Base-by-base conservation (phyloP, 2,329 filamentous ascomycete species). In the Venturia aucupariae region DNA sequence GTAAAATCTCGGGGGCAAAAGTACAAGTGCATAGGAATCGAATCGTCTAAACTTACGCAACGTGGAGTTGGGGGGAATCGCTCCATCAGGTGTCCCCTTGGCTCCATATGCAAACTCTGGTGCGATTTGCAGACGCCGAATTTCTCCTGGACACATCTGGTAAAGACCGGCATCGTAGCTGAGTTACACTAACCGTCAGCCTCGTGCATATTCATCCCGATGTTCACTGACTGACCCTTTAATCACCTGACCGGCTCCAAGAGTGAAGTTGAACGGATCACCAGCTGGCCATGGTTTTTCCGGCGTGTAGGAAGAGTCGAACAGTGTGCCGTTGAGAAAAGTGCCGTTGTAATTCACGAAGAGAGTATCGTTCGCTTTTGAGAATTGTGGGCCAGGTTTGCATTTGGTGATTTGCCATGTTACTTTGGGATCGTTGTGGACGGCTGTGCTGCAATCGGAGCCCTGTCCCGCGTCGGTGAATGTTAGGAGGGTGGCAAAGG, bases 101-200 rank as follows among this genome's bases (percentile, higher is more conserved):
- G 88, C 79, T 61, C 94, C 94, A 76, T 97, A 99, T 59, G 85
- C 93, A 72, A 88, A 80, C 72, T 87, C 85, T 24, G 93, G 91
- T n/a, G 92, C 91, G 64, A 99, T 94, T 27, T 88, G 96, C 75
- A 99, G 79, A 64, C 85, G 93, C 76, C 77, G 85, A 81, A 92
- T 93, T 82, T 97, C 93, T 67, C 94, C 94, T 70, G 95, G 89
- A 78, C 93, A 97, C 92, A 97, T 97, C 72, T 90, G 90, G 63
- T 94, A 71, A 46, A 97, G 83, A 60, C 93, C 93, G 74, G 95
- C 78, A 71, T 97, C 93, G 41, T 27, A 60, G 24, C 59, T 60
- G n/a, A 24, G 24, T 27, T 13, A 10, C 22, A 38, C 22, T 6
- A 27, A 35, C 51, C 51, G 24, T 32, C 51, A 55, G 51, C 5